These are phyloP conservation scores for Colletotrichum navitas DNA, from an alignment of 2,329 filamentous ascomycete species.

Conservation along the genomic window DNA sequence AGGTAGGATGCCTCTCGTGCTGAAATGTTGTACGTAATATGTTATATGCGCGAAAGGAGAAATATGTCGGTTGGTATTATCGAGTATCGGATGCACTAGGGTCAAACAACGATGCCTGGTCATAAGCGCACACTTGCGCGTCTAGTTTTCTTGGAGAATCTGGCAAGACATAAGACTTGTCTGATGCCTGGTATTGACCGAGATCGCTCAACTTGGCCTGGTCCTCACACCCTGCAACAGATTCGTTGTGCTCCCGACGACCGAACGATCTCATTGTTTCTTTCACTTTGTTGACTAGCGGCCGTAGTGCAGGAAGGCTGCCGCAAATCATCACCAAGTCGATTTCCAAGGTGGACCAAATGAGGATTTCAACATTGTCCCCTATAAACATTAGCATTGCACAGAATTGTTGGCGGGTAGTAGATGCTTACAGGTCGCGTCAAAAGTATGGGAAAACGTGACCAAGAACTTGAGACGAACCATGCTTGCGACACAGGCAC, in stretches of 20 bases:
- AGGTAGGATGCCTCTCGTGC: not conserved
- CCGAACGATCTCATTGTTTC: not conserved
- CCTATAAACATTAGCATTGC: conserved; percentile 30
- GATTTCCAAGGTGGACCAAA: conserved; percentile 50
- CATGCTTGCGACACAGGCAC: conserved; percentile 43
- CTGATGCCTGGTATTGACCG: not conserved
- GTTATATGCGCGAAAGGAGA: not conserved
- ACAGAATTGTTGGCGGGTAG: too few species aligned
- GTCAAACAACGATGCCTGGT: not conserved
- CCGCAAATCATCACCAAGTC: conserved; percentile 56
- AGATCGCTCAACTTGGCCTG: not conserved
- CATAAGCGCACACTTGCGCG: not conserved
- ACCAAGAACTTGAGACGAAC: conserved; percentile 42
- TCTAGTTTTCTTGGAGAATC: not conserved
- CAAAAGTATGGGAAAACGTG: conserved; percentile 30
- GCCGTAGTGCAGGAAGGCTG: conserved; percentile 57
- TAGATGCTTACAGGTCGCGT: conserved; percentile 30
- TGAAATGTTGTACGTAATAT: not conserved
- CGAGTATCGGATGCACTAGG: not conserved
- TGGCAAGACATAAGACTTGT: not conserved
- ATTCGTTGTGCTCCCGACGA: not conserved
- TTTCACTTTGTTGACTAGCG: conserved; percentile 45
- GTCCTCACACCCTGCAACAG: not conserved
- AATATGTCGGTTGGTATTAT: not conserved
- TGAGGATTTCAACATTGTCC: conserved; percentile 48